Evolutionary conservation across 108 stramenopile species (phyloP), one percentile per base, ranked within the genome.

Genomic region (Aureococcus anophagefferens): DNA sequence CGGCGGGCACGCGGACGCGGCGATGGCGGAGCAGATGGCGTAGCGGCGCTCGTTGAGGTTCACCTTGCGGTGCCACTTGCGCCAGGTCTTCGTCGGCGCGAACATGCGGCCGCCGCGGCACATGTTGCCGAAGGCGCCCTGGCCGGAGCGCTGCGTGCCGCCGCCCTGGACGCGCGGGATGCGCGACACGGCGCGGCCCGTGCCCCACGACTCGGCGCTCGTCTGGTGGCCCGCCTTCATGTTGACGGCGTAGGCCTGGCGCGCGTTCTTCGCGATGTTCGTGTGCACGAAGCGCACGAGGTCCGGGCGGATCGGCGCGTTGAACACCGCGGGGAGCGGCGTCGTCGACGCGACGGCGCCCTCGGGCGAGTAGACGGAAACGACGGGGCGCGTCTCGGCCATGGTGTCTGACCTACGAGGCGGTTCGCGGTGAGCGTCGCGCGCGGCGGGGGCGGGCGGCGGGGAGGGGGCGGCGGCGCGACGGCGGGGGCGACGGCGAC

Each of bases 51-150:
- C 95, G 81, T 86, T 94, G 74, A 87, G 75, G 84, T 94, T 96
- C 82, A 96, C 91, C 88, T 93, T 93, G 76, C 89, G 86, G 87
- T 97, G 96, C 98, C 98, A 99, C 86, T 91, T 93, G 74, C 98
- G 88, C 96, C 96, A 99, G 64, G 93, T 96, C 90, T 97, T 96
- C 88, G 96, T 97, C 77, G 98, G 98, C 29, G 89, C 89, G 79
- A 96, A 99, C 96, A 99, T 99, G 77, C 95, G 93, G 74, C 97
- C 97, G 46, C 87, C 84, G 75, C 92, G 92, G 81, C 94, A 95
- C 92, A 93, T 95, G 89, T 93, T 95, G 33, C 98, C 98, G 89
- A 95, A 99, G 65, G 98, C 98, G 81, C 93, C 98, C 81, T 99
- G 98, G 76, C 96, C 96, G 73, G 96, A 95, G 65, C 96, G 93